phyloP scores from a whole-genome alignment of 768 basidiomycete genomes.

The Phaeolepiota aurea region DNA sequence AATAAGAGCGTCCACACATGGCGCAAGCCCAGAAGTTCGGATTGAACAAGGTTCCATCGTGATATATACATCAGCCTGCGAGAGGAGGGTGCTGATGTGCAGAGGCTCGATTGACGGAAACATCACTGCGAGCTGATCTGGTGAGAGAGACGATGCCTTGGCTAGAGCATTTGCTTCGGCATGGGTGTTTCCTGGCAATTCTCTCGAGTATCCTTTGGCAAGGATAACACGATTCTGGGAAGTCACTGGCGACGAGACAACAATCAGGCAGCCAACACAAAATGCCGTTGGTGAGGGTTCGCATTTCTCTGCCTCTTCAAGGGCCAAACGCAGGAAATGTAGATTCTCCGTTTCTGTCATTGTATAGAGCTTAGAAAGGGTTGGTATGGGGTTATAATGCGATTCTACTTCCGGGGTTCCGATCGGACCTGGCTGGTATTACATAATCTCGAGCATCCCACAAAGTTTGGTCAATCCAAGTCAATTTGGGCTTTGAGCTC shows the following conservation, averaged over 20 bases:
- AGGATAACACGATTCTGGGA: slow-evolving; percentile 41
- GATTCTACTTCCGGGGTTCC: too few species aligned
- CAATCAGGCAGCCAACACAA: slow-evolving; percentile 84
- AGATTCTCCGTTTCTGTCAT: slow-evolving; percentile 9
- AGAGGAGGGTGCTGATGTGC: slow-evolving; percentile 40
- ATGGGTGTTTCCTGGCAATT: slow-evolving; percentile 91
- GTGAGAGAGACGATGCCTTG: slow-evolving; percentile 49
- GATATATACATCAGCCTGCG: slow-evolving; percentile 74
- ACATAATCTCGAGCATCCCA: neutral
- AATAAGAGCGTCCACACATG: slow-evolving; percentile 83
- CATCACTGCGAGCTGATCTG: slow-evolving; percentile 31
- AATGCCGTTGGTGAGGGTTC: slow-evolving; percentile 68
- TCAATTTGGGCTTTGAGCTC: neutral
- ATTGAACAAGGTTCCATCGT: slow-evolving; percentile 96
- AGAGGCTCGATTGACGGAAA: slow-evolving; percentile 25
- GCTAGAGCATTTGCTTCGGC: slow-evolving; percentile 91
- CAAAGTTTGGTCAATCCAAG: too few species aligned
- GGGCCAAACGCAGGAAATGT: slow-evolving; percentile 52
- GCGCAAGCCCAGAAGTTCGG: slow-evolving; percentile 76
- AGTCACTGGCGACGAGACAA: slow-evolving; percentile 32
- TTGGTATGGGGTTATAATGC: too few species aligned
- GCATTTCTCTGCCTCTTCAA: slow-evolving; percentile 67
- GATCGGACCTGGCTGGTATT: neutral
- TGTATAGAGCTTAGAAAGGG: too few species aligned
- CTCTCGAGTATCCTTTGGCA: slow-evolving; percentile 82